Evolutionary conservation across 306 rosid genomes (phyloP), one percentile per base, ranked within the genome.

Genomic region (Prunus armeniaca): DNA sequence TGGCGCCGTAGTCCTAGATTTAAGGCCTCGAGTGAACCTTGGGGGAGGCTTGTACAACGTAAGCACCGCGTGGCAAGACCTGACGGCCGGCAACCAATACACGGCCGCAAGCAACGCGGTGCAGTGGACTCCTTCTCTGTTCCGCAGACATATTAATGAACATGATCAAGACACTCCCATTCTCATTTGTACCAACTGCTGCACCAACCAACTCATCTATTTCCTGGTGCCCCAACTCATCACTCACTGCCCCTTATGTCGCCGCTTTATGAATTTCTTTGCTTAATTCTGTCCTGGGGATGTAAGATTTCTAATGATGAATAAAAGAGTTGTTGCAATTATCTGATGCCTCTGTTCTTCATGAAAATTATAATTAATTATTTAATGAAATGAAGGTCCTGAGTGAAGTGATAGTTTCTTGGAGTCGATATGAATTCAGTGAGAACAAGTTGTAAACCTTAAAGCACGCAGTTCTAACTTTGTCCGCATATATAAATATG

Each of bases 171-270:
- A 63, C 51, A 41, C 62, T 30, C 71, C 70, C 1, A 8, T 74
- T 19, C 9, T 74, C 9, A 12, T 74, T 12, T 46, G 20, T 32
- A 9, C 78, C 25, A 63, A 63, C 28, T 74, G 78, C 70, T 63
- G 52, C 66, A 58, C 64, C 12, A 28, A 27, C 5, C 47, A 22
- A 14, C n/a, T 46, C 41, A 27, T 30, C 30, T 63, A 74, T 61
- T 30, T 63, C 46, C 9, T 74, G 15, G 28, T 74, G 50, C 78
- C 78, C 10, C 51, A 74, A 10, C n/a, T 61, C 8, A 57, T 74
- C 22, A 68, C 54, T 9, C 58, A 47, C 12, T 63, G 78, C 47
- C 78, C 71, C 13, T 24, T 63, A 15, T 74, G 71, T 54, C 65
- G 65, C 62, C 2, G 10, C 49, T 54, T 18, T 6, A 19, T 70